Evolutionary conservation across 192 early-diverging fungal genomes (phyloP).

Genomic region (Coemansia sp.): DNA sequence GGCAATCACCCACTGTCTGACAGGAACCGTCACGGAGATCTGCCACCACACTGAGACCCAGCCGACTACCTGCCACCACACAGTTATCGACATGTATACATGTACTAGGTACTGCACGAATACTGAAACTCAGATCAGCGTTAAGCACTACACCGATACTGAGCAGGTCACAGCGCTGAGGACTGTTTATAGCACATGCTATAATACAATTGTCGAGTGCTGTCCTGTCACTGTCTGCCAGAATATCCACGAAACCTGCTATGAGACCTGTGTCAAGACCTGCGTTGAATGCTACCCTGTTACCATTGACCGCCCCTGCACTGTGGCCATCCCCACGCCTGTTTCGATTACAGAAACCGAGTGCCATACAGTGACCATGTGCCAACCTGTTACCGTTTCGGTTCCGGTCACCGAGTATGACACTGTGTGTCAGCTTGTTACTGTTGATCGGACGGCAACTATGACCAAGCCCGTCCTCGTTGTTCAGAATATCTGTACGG

Average conservation of each 20-base stretch:
- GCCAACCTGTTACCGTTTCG: conserved; percentile 49
- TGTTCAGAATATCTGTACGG: conserved; percentile 52
- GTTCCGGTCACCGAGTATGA: conserved; percentile 45
- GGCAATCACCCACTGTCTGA: conserved; percentile 12
- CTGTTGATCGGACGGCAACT: conserved; percentile 40
- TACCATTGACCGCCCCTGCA: conserved; percentile 37
- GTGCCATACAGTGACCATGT: conserved; percentile 44
- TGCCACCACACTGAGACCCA: conserved; percentile 3
- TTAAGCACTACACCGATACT: conserved; percentile 19
- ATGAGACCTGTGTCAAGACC: conserved; percentile 44
- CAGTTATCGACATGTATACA: background rate
- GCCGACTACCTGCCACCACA: background rate
- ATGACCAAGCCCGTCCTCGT: conserved; percentile 52
- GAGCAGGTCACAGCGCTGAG: conserved; percentile 17
- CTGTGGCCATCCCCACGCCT: conserved; percentile 29
- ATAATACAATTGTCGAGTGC: conserved; percentile 48
- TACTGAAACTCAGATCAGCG: conserved; percentile 23
- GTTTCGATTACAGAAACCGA: conserved; percentile 32
- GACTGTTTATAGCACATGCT: conserved; percentile 27
- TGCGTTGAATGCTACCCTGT: conserved; percentile 35
- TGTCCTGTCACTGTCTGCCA: conserved; percentile 47
- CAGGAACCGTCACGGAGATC: conserved; percentile 18
- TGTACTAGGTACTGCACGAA: background rate
- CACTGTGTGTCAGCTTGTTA: conserved; percentile 51
- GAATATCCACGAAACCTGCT: conserved; percentile 34